Evolutionary conservation across 2,329 filamentous ascomycete species (phyloP), one percentile per base, ranked within the genome.

Genomic region (Cadophora gregata): DNA sequence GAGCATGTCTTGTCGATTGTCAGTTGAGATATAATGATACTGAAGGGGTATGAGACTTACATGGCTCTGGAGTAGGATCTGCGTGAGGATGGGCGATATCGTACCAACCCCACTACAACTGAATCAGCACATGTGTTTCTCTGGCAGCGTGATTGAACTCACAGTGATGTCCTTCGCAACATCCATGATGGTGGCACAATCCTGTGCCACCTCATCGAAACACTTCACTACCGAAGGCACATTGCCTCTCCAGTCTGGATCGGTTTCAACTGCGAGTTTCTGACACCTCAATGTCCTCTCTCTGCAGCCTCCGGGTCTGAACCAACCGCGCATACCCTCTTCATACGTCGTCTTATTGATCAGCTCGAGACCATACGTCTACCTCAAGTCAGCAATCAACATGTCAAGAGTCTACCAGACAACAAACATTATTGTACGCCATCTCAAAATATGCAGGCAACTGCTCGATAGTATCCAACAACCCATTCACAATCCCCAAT

Each of bases 401-500:
- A 31, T 67, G 6, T 81, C 74, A 7, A 79, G 80, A 56, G 83
- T 72, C 64, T 84, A 83, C 69, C 85, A 9, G 24, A 2, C 1
- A 4, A 45, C 56, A 21, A 29, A 48, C 56, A 70, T 72, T 72
- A 45, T 75, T 73, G 59, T 71, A 71, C 10, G 71, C 71, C 61
- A 70, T 69, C 38, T 73, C 62, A 48, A 62, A 47, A 51, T 71
- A 74, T 24, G 51, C 62, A 21, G 45, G 55, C 56, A 21, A 53
- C 24, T 29, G 80, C 79, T 75, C 91, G 86, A 1, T 73, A 67
- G 83, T 80, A 72, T 93, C 91, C 31, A 92, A 79, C 65, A 88
- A 84, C 14, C 89, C 90, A 74, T 92, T 91, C 66, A 91, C 80
- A 67, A 93, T 89, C 27, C 89, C 89, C 0, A 93, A 76, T 0